Base-by-base conservation (phyloP, 2,329 filamentous ascomycete species). In the Colletotrichum spaethianum region DNA sequence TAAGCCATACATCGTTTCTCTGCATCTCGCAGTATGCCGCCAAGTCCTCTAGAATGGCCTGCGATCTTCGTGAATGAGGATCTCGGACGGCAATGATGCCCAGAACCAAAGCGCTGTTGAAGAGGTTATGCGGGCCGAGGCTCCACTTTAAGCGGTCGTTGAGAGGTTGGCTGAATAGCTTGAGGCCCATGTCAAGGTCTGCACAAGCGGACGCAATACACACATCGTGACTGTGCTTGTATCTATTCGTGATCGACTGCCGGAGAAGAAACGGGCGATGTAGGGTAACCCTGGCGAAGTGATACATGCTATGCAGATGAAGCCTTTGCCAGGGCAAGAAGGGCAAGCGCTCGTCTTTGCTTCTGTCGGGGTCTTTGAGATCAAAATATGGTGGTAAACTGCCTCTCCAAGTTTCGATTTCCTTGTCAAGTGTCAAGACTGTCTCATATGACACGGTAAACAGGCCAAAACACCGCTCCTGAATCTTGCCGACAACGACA, bases 191-290 rank as follows among this genome's bases (percentile, higher is more conserved):
- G 26, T 78, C 80, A 12, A 84, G 78, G 55, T 84, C 82, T 0
- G 82, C 82, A 68, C 82, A 84, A 7, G 82, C 82, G 0, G 82
- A 84, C 5, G 78, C 76, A 3, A 83, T 83, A 63, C 83, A 84
- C 9, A 80, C 80, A 56, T 84, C 82, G 36, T 81, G 80, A 44
- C 81, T 83, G 66, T 81, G 76, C 53, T 77, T 78, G 74, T 82
- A 83, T 6, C 81, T 78, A 67, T 83, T 80, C 0, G 82, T 83
- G 70, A 83, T 82, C 20, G 81, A 83, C 60, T 82, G 78, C 2
- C 80, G 79, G n/a, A 83, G 75, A 2, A 83, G 77, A 53, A 82
- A 84, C 0, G 81, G 78, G 3, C 82, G 77, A 70, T 84, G 83
- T 2, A 84, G 78, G 3, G 82, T 84, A 44, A 83, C 80, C 33